Evolutionary conservation across 768 basidiomycete species (phyloP), one percentile per base, ranked within the genome.

Genomic region (Kwoniella bestiolae): DNA sequence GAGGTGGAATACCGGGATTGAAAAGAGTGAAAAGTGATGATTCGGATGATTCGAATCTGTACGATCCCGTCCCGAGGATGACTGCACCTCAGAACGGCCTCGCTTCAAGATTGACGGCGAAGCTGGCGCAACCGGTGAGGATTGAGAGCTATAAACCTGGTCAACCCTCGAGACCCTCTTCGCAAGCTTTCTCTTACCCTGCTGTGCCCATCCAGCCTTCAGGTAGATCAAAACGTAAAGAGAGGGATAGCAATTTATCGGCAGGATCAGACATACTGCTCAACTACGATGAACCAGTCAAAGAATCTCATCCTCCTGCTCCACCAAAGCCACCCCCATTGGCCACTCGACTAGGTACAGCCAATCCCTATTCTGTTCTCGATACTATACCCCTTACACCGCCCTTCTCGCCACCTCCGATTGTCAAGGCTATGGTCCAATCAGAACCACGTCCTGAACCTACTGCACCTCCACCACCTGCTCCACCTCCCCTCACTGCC

Each of bases 101-200:
- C 5, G 29, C 16, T 8, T 53, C 70, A 3, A 45, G 16, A 47
- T 44, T 23, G 2, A 50, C 25, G 5, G 7, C 28, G 16, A 56
- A 23, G 16, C 14, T 32, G 1, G 7, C 61, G 31, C 60, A 60
- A 25, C 52, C 66, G 4, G 26, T 68, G n/a, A 59, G 46, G 41
- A 51, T 68, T 18, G 67, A 68, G 32, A 64, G 63, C 58, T 68
- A 68, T 35, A 68, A 65, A 47, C 67, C 67, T 12, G 47, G 29
- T 47, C 59, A 29, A 26, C 12, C 45, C 38, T 28, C 46, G 2
- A 16, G 31, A 52, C 46, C 47, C 16, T 35, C 11, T 38, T 32
- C 23, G 11, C 56, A 45, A 38, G 44, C 14, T 38, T 28, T 18
- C 5, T 3, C 16, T 18, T 29, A 9, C 21, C 25, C 25, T 44